Evolutionary conservation across 768 basidiomycete genomes (phyloP), one percentile per base, ranked within the genome.

Genomic region (Cyclocybe cylindracea): DNA sequence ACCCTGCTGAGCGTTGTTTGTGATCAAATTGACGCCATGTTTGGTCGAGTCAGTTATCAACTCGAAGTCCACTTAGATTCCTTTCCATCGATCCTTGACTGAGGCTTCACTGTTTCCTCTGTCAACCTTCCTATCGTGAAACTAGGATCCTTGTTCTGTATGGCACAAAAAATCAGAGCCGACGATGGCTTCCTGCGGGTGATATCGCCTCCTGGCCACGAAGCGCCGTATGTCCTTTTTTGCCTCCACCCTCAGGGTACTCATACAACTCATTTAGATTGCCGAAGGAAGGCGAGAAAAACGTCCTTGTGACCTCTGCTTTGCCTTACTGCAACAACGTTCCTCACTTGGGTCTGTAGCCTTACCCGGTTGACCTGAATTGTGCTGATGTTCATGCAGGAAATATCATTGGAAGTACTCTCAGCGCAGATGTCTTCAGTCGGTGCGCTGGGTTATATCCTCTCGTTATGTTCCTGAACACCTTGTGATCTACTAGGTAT

Each of bases 241-340:
- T 51, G 16, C 50, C 38, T 39, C 52, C 9, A 41, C 54, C 48
- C 55, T 48, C 36, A 40, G 54, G 16, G 43, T 41, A 33, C n/a
- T 33, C 48, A 58, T 44, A 55, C 38, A 52, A 51, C 54, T 50
- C 40, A 36, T 46, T 24, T 54, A 82, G 81, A 58, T 68, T 81
- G 38, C 97, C 97, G 9, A 86, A 87, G 68, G 79, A 86, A 40
- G 96, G 95, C 41, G 87, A 94, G 70, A 77, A 78, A 49, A 99
- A 98, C 65, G 75, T 95, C 39, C 76, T 99, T 29, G 86, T 99
- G 59, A 98, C 97, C 9, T 97, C 94, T 57, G 95, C 97, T 35
- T 73, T 99, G 50, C 97, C 97, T 1, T 94, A 94, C 65, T 94
- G 93, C 69, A 98, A 98, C 69, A 98, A 98, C 62, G 95, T 97